A percentile compares a stretch with the other conserved stretches of the same genome.
Evolutionary conservation across 129 eudicot species (phyloP).

Genomic region (Calendula officinalis): DNA sequence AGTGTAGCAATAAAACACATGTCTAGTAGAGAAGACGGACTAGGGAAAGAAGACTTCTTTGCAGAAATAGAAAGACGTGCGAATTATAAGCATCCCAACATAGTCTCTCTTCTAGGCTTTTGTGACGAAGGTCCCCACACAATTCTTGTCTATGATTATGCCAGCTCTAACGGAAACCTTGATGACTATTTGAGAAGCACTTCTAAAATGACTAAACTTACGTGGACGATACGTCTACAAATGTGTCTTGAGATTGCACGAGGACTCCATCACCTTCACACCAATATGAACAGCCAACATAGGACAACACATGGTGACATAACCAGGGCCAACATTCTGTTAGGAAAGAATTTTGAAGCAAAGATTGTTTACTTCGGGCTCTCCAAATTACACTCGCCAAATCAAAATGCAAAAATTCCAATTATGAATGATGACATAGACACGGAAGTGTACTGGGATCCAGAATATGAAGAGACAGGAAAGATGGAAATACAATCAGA

Average conservation of each 20-base stretch:
- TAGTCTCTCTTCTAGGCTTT: not conserved
- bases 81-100: not conserved
- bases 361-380: not conserved
- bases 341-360: not conserved
- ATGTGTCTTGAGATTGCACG: not conserved
- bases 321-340: not conserved
- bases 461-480: conserved; percentile 1
- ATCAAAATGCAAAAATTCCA: not conserved
- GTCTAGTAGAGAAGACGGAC: not conserved
- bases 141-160: not conserved
- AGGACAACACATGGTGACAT: not conserved
- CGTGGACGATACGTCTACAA: not conserved
- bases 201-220: not conserved
- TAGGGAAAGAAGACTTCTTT: not conserved
- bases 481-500: not conserved
- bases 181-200: not conserved
- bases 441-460: conserved; percentile 7
- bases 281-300: not conserved
- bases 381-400: not conserved
- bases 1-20: not conserved
- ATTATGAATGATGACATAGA: not conserved
- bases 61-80: not conserved
- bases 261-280: not conserved
- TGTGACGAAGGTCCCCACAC: not conserved
- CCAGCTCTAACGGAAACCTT: not conserved